phyloP scores from a whole-genome alignment of 306 rosid species.

The Trifolium fragiferum region DNA sequence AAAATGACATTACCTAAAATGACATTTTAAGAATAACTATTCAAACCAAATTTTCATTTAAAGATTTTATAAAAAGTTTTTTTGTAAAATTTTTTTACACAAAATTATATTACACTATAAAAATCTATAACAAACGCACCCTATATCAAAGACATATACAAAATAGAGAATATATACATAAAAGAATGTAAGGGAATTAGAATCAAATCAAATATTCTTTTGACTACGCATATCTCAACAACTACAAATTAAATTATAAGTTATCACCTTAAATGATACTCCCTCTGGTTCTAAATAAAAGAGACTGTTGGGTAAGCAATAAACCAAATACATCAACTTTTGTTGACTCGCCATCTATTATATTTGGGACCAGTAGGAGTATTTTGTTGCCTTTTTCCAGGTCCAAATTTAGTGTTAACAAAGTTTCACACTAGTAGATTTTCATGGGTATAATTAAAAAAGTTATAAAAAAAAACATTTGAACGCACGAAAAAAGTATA shows the following conservation, averaged over 20 bases:
- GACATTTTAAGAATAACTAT: no score
- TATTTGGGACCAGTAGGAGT: no score
- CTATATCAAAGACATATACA: background rate
- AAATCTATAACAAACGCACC: no score
- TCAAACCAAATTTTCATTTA: no score
- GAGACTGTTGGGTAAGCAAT: no score
- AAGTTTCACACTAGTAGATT: conserved; percentile 11
- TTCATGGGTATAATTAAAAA: conserved; percentile 2
- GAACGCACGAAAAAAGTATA: conserved; percentile 31
- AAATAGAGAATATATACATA: background rate
- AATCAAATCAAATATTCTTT: background rate
- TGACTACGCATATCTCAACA: conserved; percentile 2
- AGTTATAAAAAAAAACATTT: background rate
- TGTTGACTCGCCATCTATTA: no score
- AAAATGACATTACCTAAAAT: no score
- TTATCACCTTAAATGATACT: background rate
- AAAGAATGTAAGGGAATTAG: background rate
- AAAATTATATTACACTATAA: no score
- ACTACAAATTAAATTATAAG: background rate
- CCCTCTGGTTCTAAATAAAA: no score
- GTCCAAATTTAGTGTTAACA: conserved; percentile 10
- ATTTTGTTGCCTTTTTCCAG: conserved; percentile 1
- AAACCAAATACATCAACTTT: no score
- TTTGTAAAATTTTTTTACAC: no score
- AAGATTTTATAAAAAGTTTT: no score